These are phyloP conservation scores for Phytopythium mirpurense DNA, from an alignment of 352 stramenopile genomes.

Conservation along the genomic window DNA sequence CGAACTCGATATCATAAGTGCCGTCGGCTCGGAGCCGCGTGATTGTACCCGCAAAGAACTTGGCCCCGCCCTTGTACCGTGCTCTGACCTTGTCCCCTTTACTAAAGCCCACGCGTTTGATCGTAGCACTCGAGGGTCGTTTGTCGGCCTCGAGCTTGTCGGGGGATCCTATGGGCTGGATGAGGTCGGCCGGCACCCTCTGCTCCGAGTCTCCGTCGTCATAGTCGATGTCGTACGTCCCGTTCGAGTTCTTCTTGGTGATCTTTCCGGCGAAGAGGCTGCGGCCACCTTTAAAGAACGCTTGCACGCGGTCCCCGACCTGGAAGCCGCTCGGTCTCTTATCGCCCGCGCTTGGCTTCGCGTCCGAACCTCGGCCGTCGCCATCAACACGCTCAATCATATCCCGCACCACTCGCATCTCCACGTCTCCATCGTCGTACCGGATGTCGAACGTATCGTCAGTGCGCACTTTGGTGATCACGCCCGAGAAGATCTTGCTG, in stretches of 20 bases:
- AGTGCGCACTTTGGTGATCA: conserved; percentile 27
- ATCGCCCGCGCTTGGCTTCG: neutral
- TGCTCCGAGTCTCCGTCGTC: conserved; percentile 45
- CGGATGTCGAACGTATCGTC: conserved; percentile 54
- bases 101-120: conserved; percentile 7
- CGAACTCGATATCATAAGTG: conserved; percentile 51
- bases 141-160: conserved; percentile 16
- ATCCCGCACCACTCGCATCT: conserved; percentile 23
- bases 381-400: conserved; percentile 25
- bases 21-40: conserved; percentile 35
- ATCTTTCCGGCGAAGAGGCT: conserved; percentile 64
- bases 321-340: conserved; percentile 8
- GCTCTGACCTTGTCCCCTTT: conserved; percentile 41
- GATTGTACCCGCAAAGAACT: conserved; percentile 48
- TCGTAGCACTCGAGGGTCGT: conserved; percentile 6
- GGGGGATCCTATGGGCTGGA: conserved; percentile 9
- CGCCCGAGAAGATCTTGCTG: conserved; percentile 26
- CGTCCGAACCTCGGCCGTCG: neutral
- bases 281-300: conserved; percentile 27
- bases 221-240: conserved; percentile 46
- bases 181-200: conserved; percentile 15
- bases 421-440: conserved; percentile 55
- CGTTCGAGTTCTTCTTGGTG: conserved; percentile 39
- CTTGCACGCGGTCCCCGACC: conserved; percentile 23
- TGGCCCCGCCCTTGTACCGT: conserved; percentile 31